Evolutionary conservation across 176 grass and related monocot genomes (phyloP).

Genomic region (Oryza punctata): DNA sequence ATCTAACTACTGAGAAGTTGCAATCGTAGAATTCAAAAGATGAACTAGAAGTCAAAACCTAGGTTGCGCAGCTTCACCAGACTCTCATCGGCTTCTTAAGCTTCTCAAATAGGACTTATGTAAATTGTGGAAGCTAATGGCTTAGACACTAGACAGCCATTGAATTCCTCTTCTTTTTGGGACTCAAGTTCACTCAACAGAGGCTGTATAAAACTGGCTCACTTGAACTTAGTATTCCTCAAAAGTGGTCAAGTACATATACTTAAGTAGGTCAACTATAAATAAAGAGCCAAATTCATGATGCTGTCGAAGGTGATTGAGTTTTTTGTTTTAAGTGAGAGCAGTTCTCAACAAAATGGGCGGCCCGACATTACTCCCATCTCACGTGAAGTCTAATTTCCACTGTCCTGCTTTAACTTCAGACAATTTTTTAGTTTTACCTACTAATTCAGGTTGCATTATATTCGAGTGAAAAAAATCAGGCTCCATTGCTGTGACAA

Average conservation of each 20-base stretch:
- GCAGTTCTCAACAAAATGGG: background rate
- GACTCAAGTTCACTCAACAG: too few relatives aligned
- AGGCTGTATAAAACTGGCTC: background rate
- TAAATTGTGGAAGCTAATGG: background rate
- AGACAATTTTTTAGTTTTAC: background rate
- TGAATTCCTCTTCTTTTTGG: background rate
- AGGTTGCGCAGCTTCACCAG: too few relatives aligned
- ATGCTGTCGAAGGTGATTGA: background rate
- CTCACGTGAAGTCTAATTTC: background rate
- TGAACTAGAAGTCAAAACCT: too few relatives aligned
- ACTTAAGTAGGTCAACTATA: background rate
- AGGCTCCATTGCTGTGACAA: background rate
- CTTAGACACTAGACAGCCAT: background rate
- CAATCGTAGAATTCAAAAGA: too few relatives aligned
- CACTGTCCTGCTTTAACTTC: background rate
- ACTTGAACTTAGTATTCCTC: background rate
- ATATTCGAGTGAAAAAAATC: background rate
- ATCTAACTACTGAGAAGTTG: too few relatives aligned
- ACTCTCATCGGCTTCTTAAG: too few relatives aligned
- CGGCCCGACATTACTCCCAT: background rate
- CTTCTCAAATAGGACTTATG: too few relatives aligned
- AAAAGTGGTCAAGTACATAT: background rate
- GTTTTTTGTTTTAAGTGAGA: background rate
- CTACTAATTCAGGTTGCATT: background rate
- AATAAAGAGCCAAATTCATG: background rate